Conservation (phyloP, 257 asterid species). For the Paulownia fortunei region DNA sequence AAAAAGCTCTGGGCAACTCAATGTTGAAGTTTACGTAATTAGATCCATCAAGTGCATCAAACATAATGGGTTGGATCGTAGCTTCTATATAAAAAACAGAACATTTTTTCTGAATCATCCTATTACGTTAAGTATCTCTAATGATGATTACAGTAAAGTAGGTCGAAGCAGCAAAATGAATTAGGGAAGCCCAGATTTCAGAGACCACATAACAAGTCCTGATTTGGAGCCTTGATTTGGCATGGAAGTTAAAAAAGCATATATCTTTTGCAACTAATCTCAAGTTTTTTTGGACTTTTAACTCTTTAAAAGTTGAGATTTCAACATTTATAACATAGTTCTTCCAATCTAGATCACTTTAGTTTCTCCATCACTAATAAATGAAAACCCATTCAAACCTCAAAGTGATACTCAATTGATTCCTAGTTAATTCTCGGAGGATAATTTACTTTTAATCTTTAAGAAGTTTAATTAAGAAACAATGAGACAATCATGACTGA, state of each 20-base stretch:
- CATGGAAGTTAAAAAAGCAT: no score
- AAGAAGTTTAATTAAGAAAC: not conserved
- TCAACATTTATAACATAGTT: not conserved
- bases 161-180: not conserved
- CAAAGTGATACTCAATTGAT: no score
- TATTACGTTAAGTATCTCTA: not conserved
- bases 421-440: no score
- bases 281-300: not conserved
- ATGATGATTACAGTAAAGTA: not conserved
- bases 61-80: not conserved
- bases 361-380: not conserved
- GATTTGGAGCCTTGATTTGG: not conserved
- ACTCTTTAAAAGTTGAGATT: not conserved
- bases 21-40: not conserved
- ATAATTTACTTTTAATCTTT: no score
- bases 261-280: not conserved
- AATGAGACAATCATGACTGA: constrained; percentile 22
- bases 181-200: not conserved
- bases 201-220: not conserved
- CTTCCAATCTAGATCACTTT: not conserved
- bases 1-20: not conserved
- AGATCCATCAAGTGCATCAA: not conserved
- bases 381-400: no score
- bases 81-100: not conserved
- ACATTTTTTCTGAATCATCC: not conserved